A percentile compares a stretch with the other conserved stretches of the same genome.
Conservation (phyloP, 2,329 filamentous ascomycete genomes). For the Paraphaeosphaeria sporulosa region DNA sequence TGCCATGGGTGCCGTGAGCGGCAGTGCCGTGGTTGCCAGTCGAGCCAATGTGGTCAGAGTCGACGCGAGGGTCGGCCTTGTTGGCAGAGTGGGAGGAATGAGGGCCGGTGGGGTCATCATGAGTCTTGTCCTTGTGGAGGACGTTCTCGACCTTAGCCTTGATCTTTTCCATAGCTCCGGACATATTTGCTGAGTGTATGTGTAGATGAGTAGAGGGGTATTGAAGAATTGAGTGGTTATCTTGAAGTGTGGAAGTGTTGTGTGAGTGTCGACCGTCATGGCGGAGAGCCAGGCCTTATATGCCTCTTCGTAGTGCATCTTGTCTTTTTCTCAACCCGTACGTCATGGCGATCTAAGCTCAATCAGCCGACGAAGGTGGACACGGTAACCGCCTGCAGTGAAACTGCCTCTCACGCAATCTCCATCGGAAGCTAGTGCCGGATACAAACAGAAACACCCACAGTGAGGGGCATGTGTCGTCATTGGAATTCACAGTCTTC, state of each 20-base stretch:
- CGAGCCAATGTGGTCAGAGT: slow-evolving; percentile 27
- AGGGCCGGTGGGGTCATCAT: slow-evolving; percentile 19
- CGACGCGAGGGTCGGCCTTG: slow-evolving; percentile 42
- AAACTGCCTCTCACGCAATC: slow-evolving; percentile 14
- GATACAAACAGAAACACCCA: slow-evolving; percentile 8
- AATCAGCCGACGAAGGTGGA: slow-evolving; percentile 2
- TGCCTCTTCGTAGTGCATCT: background rate
- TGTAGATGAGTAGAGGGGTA: slow-evolving; percentile 5
- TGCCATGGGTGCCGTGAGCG: background rate
- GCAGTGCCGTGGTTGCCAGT: slow-evolving; percentile 13
- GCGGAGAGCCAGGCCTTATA: slow-evolving; percentile 12
- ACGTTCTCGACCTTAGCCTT: slow-evolving; percentile 49
- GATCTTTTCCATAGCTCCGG: slow-evolving; percentile 45
- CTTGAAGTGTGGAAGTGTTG: slow-evolving; percentile 19
- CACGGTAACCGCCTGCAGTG: slow-evolving; percentile 14
- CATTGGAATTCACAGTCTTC: slow-evolving; percentile 10
- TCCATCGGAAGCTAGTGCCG: slow-evolving; percentile 1
- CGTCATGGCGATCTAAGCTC: slow-evolving; percentile 14
- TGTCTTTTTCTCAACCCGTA: background rate
- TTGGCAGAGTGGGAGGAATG: slow-evolving; percentile 32
- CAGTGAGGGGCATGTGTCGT: slow-evolving; percentile 11
- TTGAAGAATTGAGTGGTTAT: slow-evolving; percentile 8
- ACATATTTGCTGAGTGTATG: slow-evolving; percentile 27
- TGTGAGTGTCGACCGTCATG: slow-evolving; percentile 16
- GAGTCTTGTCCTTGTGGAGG: slow-evolving; percentile 46